Evolutionary conservation across 495 filamentous ascomycete species (phyloP).

Genomic region (Hyaloscypha finlandica): DNA sequence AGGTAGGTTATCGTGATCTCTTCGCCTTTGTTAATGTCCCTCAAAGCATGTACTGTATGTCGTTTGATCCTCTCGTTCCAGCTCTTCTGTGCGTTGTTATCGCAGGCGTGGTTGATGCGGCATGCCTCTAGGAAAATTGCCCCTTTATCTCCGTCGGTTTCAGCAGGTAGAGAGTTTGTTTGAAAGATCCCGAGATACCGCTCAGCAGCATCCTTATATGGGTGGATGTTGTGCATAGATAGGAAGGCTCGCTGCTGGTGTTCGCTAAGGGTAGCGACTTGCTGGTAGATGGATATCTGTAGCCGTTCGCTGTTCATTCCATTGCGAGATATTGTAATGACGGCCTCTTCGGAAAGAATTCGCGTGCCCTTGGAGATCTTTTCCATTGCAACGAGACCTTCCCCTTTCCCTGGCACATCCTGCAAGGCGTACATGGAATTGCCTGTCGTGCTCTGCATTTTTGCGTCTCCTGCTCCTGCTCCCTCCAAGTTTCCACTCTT

Average conservation of each 20-base stretch:
- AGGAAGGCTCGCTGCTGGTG: constrained; percentile 31
- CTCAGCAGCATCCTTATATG: constrained; percentile 12
- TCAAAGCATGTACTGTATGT: constrained; percentile 39
- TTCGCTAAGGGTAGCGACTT: constrained; percentile 28
- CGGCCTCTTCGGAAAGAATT: constrained; percentile 34
- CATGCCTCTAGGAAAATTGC: constrained; percentile 39
- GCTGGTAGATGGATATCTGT: constrained; percentile 17
- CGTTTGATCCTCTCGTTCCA: constrained; percentile 39
- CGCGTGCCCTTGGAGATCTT: constrained; percentile 38
- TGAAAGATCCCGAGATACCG: constrained; percentile 34
- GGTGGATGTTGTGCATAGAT: constrained; percentile 32
- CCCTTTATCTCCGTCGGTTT: constrained; percentile 13
- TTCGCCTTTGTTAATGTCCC: constrained; percentile 37
- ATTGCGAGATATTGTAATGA: no score
- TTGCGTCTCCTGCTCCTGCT: no score
- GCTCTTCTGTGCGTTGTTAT: constrained; percentile 37
- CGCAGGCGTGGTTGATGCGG: constrained; percentile 43
- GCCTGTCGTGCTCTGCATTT: neutral
- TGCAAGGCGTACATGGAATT: constrained; percentile 19
- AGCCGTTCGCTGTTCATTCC: constrained; percentile 16
- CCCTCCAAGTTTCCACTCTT: neutral
- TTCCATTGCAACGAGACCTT: constrained; percentile 36
- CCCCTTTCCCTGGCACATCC: constrained; percentile 35
- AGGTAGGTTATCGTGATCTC: constrained; percentile 43
- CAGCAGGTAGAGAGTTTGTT: constrained; percentile 37